These are phyloP conservation scores for Phytophthora meadii DNA, from an alignment of 352 stramenopile species.

Conservation along the genomic window DNA sequence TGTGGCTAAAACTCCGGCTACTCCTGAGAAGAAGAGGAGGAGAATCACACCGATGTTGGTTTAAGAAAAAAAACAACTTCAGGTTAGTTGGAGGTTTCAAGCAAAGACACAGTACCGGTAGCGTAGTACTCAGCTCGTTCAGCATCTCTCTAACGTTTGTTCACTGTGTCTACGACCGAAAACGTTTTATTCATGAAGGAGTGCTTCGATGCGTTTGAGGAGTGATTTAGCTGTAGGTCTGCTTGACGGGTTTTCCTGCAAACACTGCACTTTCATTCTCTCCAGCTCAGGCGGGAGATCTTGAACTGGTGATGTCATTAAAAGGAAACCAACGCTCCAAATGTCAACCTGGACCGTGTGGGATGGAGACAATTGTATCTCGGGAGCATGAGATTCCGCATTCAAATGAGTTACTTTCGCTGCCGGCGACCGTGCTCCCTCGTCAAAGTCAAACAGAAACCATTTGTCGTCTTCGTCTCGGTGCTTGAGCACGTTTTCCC, in stretches of 20 bases:
- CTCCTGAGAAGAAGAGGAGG: slow-evolving; percentile 40
- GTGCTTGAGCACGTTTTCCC: slow-evolving; percentile 27
- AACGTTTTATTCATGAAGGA: neutral
- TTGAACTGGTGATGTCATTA: neutral
- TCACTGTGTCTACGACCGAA: no score
- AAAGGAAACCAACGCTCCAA: slow-evolving; percentile 11
- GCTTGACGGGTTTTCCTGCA: neutral
- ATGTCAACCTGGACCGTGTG: slow-evolving; percentile 15
- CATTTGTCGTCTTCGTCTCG: slow-evolving; percentile 6
- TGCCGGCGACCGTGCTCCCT: slow-evolving; percentile 8
- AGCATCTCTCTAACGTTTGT: no score
- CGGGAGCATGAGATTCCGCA: slow-evolving; percentile 19
- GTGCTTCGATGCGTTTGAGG: slow-evolving; percentile 9
- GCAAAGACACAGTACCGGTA: no score
- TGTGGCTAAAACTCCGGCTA: neutral
- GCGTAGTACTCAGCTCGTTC: no score
- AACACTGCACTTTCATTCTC: slow-evolving; percentile 11
- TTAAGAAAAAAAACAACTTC: slow-evolving; percentile 3
- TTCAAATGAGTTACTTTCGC: slow-evolving; percentile 12
- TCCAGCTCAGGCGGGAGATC: slow-evolving; percentile 12
- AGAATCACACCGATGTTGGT: slow-evolving; percentile 43
- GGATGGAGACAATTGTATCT: slow-evolving; percentile 5
- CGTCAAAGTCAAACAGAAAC: slow-evolving; percentile 27
- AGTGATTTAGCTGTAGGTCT: slow-evolving; percentile 22
- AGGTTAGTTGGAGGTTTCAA: no score